These are phyloP conservation scores for Pelagophyceae sp. DNA, from an alignment of 352 stramenopile genomes.

Conservation along the genomic window DNA sequence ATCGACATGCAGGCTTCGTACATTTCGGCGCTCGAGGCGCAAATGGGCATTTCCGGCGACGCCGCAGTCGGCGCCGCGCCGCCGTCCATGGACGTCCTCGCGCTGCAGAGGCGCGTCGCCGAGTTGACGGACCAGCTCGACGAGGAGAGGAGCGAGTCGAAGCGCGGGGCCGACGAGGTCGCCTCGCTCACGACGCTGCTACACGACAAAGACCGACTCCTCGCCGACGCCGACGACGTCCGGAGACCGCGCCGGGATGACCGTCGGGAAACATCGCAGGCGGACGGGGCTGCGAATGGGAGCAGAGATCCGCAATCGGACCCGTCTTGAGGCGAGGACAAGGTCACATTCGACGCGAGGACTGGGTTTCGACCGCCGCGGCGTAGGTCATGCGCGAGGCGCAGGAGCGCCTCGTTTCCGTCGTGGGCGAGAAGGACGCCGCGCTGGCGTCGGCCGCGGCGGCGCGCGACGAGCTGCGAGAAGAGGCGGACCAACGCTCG, in stretches of 20 bases:
- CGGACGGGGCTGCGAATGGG: too few relatives aligned
- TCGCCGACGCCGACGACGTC: too few relatives aligned
- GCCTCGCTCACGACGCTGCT: neutral
- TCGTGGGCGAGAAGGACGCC: neutral
- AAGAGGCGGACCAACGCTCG: neutral
- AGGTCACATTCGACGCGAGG: too few relatives aligned
- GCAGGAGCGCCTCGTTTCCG: neutral
- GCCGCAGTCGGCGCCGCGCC: too few relatives aligned
- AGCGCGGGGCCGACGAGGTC: conserved; percentile 14
- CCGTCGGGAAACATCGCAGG: too few relatives aligned
- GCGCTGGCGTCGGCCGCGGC: too few relatives aligned
- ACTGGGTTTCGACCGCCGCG: too few relatives aligned
- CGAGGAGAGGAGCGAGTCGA: conserved; percentile 23
- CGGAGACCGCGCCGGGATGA: too few relatives aligned
- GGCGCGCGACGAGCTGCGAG: neutral
- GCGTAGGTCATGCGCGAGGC: neutral
- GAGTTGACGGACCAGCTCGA: conserved; percentile 20
- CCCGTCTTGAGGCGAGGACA: too few relatives aligned
- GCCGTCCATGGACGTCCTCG: neutral
- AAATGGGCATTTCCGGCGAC: neutral
- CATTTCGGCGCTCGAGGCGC: conserved; percentile 58
- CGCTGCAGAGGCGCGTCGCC: neutral
- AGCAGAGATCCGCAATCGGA: too few relatives aligned
- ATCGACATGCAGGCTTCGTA: conserved; percentile 35
- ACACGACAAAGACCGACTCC: conserved; percentile 22